Conservation (phyloP, 2,329 filamentous ascomycete genomes). For the Cladophialophora psammophila region DNA sequence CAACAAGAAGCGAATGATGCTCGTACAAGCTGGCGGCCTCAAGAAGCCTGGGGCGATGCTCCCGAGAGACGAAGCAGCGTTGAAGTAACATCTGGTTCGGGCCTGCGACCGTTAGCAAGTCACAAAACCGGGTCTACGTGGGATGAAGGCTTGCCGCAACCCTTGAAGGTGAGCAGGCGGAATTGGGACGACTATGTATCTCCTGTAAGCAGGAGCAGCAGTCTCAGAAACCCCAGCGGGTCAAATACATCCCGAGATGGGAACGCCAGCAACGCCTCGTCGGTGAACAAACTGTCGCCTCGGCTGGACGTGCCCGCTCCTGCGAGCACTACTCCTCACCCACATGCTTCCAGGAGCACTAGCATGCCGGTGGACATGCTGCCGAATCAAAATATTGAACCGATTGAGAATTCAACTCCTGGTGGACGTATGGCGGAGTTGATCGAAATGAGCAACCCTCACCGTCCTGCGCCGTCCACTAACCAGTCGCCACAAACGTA, state of each 20-base stretch:
- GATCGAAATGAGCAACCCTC: conserved; percentile 33
- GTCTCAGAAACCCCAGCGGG: conserved; percentile 20
- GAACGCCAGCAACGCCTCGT: conserved; percentile 26
- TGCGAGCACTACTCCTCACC: conserved; percentile 10
- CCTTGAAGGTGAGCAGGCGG: conserved; percentile 33
- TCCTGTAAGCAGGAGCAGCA: conserved; percentile 31
- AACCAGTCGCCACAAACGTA: conserved; percentile 21
- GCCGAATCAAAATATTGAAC: conserved; percentile 22
- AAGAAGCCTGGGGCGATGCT: conserved; percentile 34
- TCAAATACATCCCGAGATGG: conserved; percentile 13
- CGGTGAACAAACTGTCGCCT: conserved; percentile 23
- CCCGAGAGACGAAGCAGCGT: conserved; percentile 33
- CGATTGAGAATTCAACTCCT: conserved; percentile 27
- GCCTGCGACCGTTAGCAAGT: conserved; percentile 26
- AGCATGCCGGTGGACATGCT: conserved; percentile 22
- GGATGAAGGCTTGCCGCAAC: conserved; percentile 39
- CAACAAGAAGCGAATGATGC: conserved; percentile 41
- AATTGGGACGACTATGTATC: conserved; percentile 38
- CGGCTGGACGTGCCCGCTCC: conserved; percentile 17
- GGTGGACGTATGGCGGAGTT: conserved; percentile 39
- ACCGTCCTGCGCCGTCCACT: conserved; percentile 7
- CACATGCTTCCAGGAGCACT: conserved; percentile 27
- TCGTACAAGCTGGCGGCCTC: conserved; percentile 38
- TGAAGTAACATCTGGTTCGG: conserved; percentile 30
- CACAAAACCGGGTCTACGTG: conserved; percentile 38